These are phyloP conservation scores for Penicillium brevicompactum DNA, from an alignment of 2,329 filamentous ascomycete genomes.

Conservation along the genomic window DNA sequence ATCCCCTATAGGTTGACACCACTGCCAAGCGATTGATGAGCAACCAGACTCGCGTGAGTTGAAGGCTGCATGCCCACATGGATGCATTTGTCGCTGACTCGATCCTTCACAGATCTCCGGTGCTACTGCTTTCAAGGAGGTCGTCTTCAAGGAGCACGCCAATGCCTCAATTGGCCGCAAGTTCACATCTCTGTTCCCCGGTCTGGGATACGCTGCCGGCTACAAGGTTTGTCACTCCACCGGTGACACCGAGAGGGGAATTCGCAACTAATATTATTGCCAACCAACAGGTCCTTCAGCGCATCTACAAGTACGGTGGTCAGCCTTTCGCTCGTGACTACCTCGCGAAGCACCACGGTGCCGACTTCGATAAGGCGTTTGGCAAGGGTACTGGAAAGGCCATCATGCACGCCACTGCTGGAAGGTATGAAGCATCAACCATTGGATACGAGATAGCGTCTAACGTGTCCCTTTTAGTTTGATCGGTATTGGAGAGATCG, in stretches of 20 bases:
- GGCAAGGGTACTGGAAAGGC: slow-evolving; percentile 98
- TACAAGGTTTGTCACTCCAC: slow-evolving; percentile 70
- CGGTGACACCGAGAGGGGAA: not conserved
- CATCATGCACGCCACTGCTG: slow-evolving; percentile 94
- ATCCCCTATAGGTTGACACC: slow-evolving; percentile 74
- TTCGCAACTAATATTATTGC: slow-evolving; percentile 6
- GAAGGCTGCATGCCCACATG: slow-evolving; percentile 1
- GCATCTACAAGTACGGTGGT: slow-evolving; percentile 98
- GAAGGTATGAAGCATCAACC: slow-evolving; percentile 60
- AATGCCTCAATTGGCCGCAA: slow-evolving; percentile 69
- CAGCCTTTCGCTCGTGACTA: slow-evolving; percentile 95
- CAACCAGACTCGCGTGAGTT: slow-evolving; percentile 75
- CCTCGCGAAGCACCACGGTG: slow-evolving; percentile 75
- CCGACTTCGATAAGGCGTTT: slow-evolving; percentile 83
- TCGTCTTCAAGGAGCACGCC: slow-evolving; percentile 93
- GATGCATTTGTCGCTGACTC: slow-evolving; percentile 5
- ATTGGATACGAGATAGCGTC: not conserved
- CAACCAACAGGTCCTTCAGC: slow-evolving; percentile 70
- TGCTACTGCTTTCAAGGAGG: slow-evolving; percentile 72
- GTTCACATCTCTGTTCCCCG: slow-evolving; percentile 94
- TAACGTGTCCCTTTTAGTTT: slow-evolving; percentile 56
- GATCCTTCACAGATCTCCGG: slow-evolving; percentile 54
- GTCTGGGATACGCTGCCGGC: slow-evolving; percentile 92
- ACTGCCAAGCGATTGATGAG: slow-evolving; percentile 99
- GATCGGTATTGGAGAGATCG: slow-evolving; percentile 96